Conservation (phyloP, 805 yeast genomes). For the Pichia exigua region DNA sequence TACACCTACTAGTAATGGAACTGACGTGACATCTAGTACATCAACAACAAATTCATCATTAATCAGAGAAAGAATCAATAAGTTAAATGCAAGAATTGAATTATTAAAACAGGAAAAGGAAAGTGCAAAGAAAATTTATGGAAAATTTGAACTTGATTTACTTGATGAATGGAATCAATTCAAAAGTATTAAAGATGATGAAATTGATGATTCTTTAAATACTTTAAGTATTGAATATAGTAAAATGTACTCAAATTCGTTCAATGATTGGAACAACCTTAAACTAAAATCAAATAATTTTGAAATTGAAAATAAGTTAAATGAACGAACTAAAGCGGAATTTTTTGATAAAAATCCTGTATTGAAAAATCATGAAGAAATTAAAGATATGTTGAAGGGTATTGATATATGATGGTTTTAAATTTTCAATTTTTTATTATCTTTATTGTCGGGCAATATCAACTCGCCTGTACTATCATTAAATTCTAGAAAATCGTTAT, state of each 20-base stretch:
- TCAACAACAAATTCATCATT: conserved; percentile 30
- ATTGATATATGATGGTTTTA: neutral
- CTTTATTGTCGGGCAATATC: neutral
- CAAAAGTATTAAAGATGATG: conserved; percentile 72
- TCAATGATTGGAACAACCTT: conserved; percentile 58
- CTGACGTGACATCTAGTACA: conserved; percentile 32
- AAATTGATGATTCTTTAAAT: conserved; percentile 62
- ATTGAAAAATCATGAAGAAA: conserved; percentile 21
- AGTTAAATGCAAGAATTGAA: conserved; percentile 32
- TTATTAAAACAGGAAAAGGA: conserved; percentile 39
- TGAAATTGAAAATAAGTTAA: conserved; percentile 13
- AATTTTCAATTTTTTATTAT: neutral
- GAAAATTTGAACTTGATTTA: conserved; percentile 38
- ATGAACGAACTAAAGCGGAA: conserved; percentile 15
- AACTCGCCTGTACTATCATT: conserved; percentile 8
- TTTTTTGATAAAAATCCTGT: conserved; percentile 23
- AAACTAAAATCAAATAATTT: conserved; percentile 9
- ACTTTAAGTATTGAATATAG: conserved; percentile 73
- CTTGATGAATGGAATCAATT: conserved; percentile 53
- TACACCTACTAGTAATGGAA: conserved; percentile 36
- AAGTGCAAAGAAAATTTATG: conserved; percentile 37
- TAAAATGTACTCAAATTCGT: conserved; percentile 58
- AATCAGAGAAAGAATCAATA: conserved; percentile 36
- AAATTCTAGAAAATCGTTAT: conserved; percentile 21
- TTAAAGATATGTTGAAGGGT: conserved; percentile 12